phyloP scores from a whole-genome alignment of 257 asterid genomes.

The Sherardia arvensis region DNA sequence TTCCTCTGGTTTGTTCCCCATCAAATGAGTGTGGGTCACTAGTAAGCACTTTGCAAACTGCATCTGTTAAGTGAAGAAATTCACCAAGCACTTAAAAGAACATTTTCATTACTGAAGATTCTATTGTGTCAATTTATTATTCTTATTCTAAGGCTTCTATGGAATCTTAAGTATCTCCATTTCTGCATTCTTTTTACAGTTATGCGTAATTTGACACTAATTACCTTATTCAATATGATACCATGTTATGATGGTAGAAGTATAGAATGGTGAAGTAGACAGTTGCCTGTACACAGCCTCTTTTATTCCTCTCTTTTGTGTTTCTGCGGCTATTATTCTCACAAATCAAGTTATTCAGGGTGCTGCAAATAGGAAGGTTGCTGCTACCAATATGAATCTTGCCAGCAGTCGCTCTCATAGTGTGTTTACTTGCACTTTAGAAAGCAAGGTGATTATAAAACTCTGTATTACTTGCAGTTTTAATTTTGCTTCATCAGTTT shows the following conservation, averaged over 20 bases:
- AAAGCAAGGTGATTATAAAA: constrained; percentile 64
- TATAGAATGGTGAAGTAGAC: not conserved
- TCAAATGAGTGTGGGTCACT: not conserved
- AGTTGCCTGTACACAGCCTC: not conserved
- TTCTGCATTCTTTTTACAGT: not conserved
- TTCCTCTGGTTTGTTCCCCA: not conserved
- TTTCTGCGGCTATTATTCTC: constrained; percentile 5
- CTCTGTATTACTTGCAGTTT: constrained; percentile 2
- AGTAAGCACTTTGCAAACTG: not conserved
- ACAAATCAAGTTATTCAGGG: constrained; percentile 47
- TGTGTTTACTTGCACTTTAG: constrained; percentile 85
- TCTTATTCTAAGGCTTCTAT: not conserved
- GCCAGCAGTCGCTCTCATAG: constrained; percentile 99
- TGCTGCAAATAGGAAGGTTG: constrained; percentile 88
- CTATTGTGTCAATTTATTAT: not conserved
- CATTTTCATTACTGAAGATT: not conserved
- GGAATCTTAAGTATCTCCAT: not conserved
- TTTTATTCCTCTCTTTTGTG: not conserved
- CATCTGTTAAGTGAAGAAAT: not conserved
- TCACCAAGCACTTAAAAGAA: not conserved
- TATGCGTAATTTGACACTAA: not conserved
- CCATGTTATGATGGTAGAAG: not conserved
- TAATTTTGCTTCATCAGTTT: constrained; percentile 8
- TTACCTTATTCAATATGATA: not conserved
- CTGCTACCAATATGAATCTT: constrained; percentile 93